Percentiles rank a stretch among this genome's conserved stretches.
Evolutionary conservation across 2,329 filamentous ascomycete species (phyloP).

Genomic region (Diplocarpon rosae): DNA sequence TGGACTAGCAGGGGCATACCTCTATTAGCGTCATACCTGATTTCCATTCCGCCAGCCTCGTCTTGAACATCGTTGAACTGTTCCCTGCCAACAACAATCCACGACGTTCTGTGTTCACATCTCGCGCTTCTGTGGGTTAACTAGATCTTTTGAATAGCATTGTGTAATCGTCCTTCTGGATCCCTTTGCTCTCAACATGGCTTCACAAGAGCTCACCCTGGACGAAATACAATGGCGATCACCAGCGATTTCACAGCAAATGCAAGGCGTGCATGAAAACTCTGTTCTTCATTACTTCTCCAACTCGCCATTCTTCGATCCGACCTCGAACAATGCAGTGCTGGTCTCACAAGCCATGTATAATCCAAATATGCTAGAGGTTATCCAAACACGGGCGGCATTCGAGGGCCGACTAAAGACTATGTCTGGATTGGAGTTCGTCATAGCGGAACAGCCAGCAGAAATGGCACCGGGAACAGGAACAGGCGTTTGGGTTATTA

Average conservation of each 20-base stretch:
- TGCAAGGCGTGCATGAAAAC: slow-evolving; percentile 50
- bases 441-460: slow-evolving; percentile 53
- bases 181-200: slow-evolving; percentile 28
- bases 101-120: too few relatives aligned
- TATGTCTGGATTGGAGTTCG: slow-evolving; percentile 57
- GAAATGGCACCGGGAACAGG: slow-evolving; percentile 49
- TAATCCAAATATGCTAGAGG: slow-evolving; percentile 45
- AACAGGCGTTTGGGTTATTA: slow-evolving; percentile 59
- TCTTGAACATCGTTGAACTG: background rate
- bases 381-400: slow-evolving; percentile 48
- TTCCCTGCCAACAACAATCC: too few relatives aligned
- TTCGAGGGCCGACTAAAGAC: slow-evolving; percentile 52
- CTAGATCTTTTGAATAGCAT: background rate
- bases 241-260: slow-evolving; percentile 36
- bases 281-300: slow-evolving; percentile 55
- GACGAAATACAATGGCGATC: slow-evolving; percentile 60
- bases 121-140: background rate
- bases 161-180: background rate
- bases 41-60: background rate
- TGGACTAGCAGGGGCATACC: background rate
- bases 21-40: background rate
- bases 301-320: slow-evolving; percentile 56
- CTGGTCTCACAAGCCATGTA: slow-evolving; percentile 50
- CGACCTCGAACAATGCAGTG: slow-evolving; percentile 55
- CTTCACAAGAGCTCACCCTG: slow-evolving; percentile 40